These are phyloP conservation scores for Dissophora globulifera DNA, from an alignment of 192 early-diverging fungal genomes.

Conservation along the genomic window DNA sequence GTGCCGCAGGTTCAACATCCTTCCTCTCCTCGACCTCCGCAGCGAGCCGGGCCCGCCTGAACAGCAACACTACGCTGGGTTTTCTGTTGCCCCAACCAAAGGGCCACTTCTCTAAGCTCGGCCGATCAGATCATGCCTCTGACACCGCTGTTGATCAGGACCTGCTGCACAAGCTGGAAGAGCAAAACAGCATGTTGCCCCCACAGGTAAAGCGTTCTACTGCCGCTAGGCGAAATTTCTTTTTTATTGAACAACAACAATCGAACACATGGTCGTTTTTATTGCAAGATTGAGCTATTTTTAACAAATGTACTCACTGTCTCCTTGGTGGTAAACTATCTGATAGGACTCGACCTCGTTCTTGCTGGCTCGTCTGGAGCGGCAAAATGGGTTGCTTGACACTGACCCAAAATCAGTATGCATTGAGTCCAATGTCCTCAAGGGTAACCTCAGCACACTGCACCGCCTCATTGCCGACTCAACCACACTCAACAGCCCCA, in stretches of 20 bases:
- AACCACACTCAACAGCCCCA: conserved; percentile 51
- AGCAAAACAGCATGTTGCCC: conserved; percentile 66
- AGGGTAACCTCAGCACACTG: conserved; percentile 63
- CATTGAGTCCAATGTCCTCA: conserved; percentile 69
- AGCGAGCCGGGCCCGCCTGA: conserved; percentile 38
- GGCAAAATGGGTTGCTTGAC: conserved; percentile 69
- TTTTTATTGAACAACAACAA: not conserved
- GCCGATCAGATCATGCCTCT: conserved; percentile 11
- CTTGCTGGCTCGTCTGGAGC: conserved; percentile 66
- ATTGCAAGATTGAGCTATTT: not conserved
- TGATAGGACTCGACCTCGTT: conserved; percentile 66
- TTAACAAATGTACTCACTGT: conserved; percentile 6
- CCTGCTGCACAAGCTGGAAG: conserved; percentile 61
- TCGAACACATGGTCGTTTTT: not conserved
- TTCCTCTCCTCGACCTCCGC: conserved; percentile 30
- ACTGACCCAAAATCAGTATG: conserved; percentile 70
- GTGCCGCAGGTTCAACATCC: conserved; percentile 6
- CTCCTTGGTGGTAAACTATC: no score
- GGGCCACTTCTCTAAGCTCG: conserved; percentile 47
- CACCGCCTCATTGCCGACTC: conserved; percentile 60
- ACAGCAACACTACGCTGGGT: conserved; percentile 39
- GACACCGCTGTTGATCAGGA: conserved; percentile 41
- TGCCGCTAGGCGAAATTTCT: no score
- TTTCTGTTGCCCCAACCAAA: conserved; percentile 47
- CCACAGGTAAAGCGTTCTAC: conserved; percentile 56